Evolutionary conservation across 2,329 filamentous ascomycete species (phyloP), one percentile per base, ranked within the genome.

Genomic region (Volutella citrinella): DNA sequence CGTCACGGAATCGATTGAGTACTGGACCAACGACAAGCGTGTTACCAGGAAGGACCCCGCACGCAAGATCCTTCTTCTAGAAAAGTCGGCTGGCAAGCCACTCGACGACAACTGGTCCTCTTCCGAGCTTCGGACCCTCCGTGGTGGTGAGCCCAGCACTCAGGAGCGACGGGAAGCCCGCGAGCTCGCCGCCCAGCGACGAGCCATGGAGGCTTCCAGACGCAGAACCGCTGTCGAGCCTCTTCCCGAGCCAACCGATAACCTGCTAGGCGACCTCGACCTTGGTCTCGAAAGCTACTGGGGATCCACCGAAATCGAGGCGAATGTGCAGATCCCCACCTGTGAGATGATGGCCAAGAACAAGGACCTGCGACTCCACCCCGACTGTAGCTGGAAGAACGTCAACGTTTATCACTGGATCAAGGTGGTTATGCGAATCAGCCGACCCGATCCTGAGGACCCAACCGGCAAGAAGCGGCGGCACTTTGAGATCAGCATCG

Each of bases 331-430:
- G 64, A 73, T 96, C 30, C 90, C 90, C 10, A 95, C 87, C 21
- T 96, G 90, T 56, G 80, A 87, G 49, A 82, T 83, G 55, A 90
- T 94, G 83, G 79, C 84, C 15, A 84, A 82, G 51, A 82, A 90
- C 53, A 75, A 74, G 57, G 60, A 61, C 8, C 36, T 76, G 22
- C 76, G 79, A 40, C 65, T 96, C 39, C 84, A 95, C 57, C 91
- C 91, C 33, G 89, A 95, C 56, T 95, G 88, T 34, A 95, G 88
- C 37, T 95, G 91, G 72, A 85, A 88, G 55, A 94, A 94, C 44
- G 91, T 95, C 32, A 87, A 93, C 52, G 89, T 96, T 34, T 88
- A 87, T 57, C 90, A 96, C 59, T 95, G 89, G 89, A 95, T 96
- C 61, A 95, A 95, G 78, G 87, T 95, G 54, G 88, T 95, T 42